A percentile compares a stretch with the other conserved stretches of the same genome.
Conservation (phyloP, 306 rosid genomes). For the Cicer pinnatifidum region DNA sequence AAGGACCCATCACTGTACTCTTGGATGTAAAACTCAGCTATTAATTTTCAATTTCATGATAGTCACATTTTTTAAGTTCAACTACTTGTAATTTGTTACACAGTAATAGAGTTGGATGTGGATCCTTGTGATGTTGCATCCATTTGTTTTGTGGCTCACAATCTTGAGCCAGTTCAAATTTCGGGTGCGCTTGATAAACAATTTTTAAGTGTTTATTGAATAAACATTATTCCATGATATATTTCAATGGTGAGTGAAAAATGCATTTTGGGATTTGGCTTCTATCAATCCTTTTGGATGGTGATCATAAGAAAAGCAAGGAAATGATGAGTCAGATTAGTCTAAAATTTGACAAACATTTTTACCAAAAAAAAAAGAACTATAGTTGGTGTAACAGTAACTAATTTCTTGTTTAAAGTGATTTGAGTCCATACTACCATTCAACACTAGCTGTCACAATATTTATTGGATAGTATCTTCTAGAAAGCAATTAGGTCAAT, state of each 20-base stretch:
- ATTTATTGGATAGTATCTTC: constrained; percentile 28
- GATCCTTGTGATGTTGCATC: not conserved
- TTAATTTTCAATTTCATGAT: constrained; percentile 36
- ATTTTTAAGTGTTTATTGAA: not conserved
- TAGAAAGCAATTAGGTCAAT: constrained; percentile 12
- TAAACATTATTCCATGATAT: not conserved
- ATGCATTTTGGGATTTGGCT: not conserved
- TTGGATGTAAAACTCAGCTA: constrained; percentile 31
- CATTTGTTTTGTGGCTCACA: not conserved
- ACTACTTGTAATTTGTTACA: constrained; percentile 20
- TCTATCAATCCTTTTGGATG: not conserved
- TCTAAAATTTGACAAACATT: not conserved
- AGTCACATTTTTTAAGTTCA: constrained; percentile 14
- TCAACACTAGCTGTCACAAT: not conserved
- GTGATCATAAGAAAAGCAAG: not conserved
- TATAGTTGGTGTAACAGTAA: not conserved
- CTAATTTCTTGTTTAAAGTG: not conserved
- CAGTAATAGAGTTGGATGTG: not conserved
- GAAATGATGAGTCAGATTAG: not conserved
- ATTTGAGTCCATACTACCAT: not conserved
- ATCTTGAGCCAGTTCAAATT: not conserved
- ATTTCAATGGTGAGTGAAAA: not conserved
- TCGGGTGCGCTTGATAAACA: not conserved
- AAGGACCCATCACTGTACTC: constrained; percentile 25
- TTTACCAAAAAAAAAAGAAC: not conserved